These are phyloP conservation scores for Blastobotrys indianensis DNA, from an alignment of 1,139 yeast genomes.

Conservation along the genomic window DNA sequence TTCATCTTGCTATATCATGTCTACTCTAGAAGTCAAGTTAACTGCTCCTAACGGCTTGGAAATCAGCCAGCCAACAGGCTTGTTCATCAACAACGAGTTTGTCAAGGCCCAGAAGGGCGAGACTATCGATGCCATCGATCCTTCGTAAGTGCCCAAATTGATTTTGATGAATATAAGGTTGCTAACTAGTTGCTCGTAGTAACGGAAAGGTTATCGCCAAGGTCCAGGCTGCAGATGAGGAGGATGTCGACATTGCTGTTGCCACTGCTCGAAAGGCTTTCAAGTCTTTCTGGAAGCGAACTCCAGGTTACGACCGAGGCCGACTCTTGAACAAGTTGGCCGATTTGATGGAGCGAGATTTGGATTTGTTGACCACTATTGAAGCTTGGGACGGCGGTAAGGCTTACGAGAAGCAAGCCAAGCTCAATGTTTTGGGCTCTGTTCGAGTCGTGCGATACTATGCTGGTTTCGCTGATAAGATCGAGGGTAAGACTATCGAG, in stretches of 20 bases:
- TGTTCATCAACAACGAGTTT: conserved; percentile 58
- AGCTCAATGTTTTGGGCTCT: conserved; percentile 54
- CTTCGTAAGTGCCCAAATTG: conserved; percentile 30
- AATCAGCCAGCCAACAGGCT: conserved; percentile 61
- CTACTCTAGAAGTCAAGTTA: conserved; percentile 28
- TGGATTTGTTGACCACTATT: conserved; percentile 57
- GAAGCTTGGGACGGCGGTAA: conserved; percentile 84
- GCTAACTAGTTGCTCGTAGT: neutral
- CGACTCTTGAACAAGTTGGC: conserved; percentile 57
- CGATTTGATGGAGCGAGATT: conserved; percentile 53
- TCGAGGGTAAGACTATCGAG: conserved; percentile 62
- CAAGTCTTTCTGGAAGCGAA: conserved; percentile 40
- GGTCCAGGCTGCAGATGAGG: conserved; percentile 50
- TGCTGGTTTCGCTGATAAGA: conserved; percentile 76
- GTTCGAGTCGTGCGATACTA: conserved; percentile 56
- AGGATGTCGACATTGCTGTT: conserved; percentile 56
- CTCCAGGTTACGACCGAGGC: conserved; percentile 51
- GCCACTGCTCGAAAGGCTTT: conserved; percentile 52
- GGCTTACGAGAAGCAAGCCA: conserved; percentile 47
- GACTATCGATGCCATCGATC: conserved; percentile 49
- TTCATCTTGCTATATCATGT: conserved; percentile 5
- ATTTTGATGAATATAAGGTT: neutral
- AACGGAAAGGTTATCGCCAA: conserved; percentile 52
- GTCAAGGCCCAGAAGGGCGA: conserved; percentile 46
- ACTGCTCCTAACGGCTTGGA: conserved; percentile 58